Conservation (phyloP, 441 rosid genomes). For the Adansonia gregorii region DNA sequence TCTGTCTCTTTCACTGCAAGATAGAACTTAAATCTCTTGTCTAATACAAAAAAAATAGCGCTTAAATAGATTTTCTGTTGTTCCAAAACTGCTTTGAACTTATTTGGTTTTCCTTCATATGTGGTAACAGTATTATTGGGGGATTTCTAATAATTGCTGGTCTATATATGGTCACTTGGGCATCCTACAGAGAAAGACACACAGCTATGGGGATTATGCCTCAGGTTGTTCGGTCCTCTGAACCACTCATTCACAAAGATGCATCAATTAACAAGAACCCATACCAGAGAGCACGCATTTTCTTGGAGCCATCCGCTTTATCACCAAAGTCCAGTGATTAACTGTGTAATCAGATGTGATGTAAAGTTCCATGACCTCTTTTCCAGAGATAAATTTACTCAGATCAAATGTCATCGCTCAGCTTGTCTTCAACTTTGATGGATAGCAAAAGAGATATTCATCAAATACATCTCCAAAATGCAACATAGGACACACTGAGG, state of each 20-base stretch:
- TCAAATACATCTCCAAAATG: constrained; percentile 6
- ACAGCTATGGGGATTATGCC: constrained; percentile 38
- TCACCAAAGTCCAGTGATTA: constrained; percentile 44
- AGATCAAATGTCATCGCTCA: background rate
- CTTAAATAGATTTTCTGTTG: background rate
- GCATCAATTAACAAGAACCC: constrained; percentile 43
- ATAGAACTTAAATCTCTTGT: constrained; percentile 10
- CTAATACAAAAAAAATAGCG: background rate
- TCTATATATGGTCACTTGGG: constrained; percentile 94
- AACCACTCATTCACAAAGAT: constrained; percentile 46
- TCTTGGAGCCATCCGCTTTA: constrained; percentile 32
- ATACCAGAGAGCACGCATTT: constrained; percentile 21
- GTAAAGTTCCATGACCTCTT: constrained; percentile 12
- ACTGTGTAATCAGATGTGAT: constrained; percentile 13
- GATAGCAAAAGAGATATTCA: background rate
- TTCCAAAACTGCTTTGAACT: constrained; percentile 25
- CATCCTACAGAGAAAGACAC: constrained; percentile 66
- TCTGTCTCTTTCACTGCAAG: constrained; percentile 11
- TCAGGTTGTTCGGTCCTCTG: constrained; percentile 39
- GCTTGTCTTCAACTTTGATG: background rate
- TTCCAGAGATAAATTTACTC: background rate
- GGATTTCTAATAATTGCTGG: constrained; percentile 84
- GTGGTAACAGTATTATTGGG: constrained; percentile 65
- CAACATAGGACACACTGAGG: background rate
- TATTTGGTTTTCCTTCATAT: constrained; percentile 21